Base-by-base conservation (phyloP, 257 asterid genomes). In the Verbascum thapsus region DNA sequence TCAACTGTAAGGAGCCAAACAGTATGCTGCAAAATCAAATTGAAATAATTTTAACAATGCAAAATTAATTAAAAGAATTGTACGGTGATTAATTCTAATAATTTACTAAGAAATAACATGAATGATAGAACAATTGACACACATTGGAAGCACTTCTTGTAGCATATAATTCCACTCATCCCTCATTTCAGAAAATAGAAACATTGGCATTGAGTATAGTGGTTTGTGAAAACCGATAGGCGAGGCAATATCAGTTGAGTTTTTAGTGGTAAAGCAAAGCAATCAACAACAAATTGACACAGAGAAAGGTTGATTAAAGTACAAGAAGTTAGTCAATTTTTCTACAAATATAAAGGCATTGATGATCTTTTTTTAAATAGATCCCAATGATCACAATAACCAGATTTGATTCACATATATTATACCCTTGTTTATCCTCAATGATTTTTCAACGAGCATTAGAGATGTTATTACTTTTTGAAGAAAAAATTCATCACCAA, bases 231-330 rank as follows among this genome's bases (percentile, higher is more conserved):
- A 26, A 2, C 32, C 32, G 32, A 26, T 26, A 26, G 32, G 32
- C 2, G 32, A 26, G 32, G 32, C 32, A 26, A 26, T 26, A 5
- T 2, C 32, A 5, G 32, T 26, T 26, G 32, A 26, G 32, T 16
- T 7, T 44, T 39, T 37, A 22, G 10, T 5, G 66, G 3, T 13
- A 37, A 6, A 22, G 35, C 53, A 7, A 32, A 3, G 11, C n/a
- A 20, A 43, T 1, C 0, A 11, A 47, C 4, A 49, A 7, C 40
- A 1, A 45, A 37, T 26, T 30, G n/a, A 37, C 13, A 20, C 15
- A 0, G 15, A 26, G 52, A 41, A 41, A 69, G 64, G 53, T 61
- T 19, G 55, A 43, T 32, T 61, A 41, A 34, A 8, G 5, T 19
- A 42, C 2, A 13, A 42, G 23, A 22, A 19, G 19, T 63, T 53